Evolutionary conservation across 257 asterid genomes (phyloP).

Genomic region (Jacaranda mimosifolia): DNA sequence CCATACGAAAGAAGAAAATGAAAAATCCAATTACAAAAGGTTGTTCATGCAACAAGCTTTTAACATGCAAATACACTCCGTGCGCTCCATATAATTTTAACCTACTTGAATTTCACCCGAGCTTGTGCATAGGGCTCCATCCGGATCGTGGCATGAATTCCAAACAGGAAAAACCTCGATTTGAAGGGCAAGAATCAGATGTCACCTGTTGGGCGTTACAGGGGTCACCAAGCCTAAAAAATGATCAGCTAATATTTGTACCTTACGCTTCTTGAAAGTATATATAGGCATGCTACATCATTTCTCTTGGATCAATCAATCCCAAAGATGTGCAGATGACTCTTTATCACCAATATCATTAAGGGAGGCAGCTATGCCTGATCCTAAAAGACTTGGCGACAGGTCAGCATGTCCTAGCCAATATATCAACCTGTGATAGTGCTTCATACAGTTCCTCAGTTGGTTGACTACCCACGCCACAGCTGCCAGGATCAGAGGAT

Average conservation of each 20-base stretch:
- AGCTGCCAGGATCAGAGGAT: constrained; percentile 95
- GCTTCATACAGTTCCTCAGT: constrained; percentile 91
- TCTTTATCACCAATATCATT: constrained; percentile 94
- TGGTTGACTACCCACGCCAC: constrained; percentile 84
- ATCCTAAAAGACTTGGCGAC: constrained; percentile 95
- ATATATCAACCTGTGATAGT: constrained; percentile 77
- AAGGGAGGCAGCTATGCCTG: constrained; percentile 96
- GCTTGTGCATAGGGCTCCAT: constrained; percentile 98
- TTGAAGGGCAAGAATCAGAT: constrained; percentile 51
- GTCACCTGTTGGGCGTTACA: constrained; percentile 23
- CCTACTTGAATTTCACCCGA: constrained; percentile 96
- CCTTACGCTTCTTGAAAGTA: constrained; percentile 98
- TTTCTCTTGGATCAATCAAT: constrained; percentile 88
- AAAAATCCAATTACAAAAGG: constrained; percentile 24
- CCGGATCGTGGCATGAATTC: constrained; percentile 90
- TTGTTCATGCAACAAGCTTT: constrained; percentile 24
- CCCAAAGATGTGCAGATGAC: constrained; percentile 89
- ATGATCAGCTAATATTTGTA: constrained; percentile 36
- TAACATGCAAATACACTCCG: not conserved
- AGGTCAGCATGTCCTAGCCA: constrained; percentile 97
- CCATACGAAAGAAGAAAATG: constrained; percentile 20
- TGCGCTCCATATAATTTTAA: constrained; percentile 21
- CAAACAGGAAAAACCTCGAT: constrained; percentile 94
- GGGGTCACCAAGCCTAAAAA: constrained; percentile 1
- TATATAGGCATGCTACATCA: constrained; percentile 98